Conservation (phyloP, 345 rosid species). For the Carallia brachiata region DNA sequence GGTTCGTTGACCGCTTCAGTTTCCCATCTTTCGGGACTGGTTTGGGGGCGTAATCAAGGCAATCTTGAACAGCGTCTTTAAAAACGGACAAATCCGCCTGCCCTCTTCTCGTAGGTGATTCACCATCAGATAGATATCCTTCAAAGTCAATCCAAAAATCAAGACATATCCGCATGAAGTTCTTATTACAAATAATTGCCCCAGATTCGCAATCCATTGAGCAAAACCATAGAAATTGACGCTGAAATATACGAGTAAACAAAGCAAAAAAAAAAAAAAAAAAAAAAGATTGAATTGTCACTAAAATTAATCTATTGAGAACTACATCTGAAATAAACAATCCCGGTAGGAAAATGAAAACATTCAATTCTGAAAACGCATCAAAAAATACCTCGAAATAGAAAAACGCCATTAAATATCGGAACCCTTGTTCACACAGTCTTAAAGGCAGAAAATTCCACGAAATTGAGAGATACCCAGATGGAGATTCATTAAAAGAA, state of each 20-base stretch:
- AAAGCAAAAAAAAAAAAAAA: not conserved
- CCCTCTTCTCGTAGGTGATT: slow-evolving; percentile 41
- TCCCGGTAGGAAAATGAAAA: not conserved
- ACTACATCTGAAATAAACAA: not conserved
- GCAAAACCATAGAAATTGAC: not conserved
- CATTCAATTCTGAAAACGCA: not conserved
- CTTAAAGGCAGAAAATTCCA: not conserved
- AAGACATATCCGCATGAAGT: not conserved
- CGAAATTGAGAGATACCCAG: slow-evolving; percentile 7
- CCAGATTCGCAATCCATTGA: not conserved
- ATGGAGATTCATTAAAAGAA: not conserved
- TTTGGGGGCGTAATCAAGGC: slow-evolving; percentile 54
- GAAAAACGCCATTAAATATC: not conserved
- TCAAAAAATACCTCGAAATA: not conserved
- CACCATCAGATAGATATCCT: slow-evolving; percentile 70
- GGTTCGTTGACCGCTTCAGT: slow-evolving; percentile 25
- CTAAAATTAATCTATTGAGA: not conserved
- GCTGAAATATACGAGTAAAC: not conserved
- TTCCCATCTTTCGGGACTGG: slow-evolving; percentile 35
- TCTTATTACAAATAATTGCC: not conserved
- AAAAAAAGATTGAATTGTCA: not conserved
- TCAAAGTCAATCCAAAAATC: slow-evolving; percentile 8
- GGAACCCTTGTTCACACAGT: not conserved
- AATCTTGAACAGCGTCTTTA: slow-evolving; percentile 66
- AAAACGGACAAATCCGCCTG: slow-evolving; percentile 68